Evolutionary conservation across 306 rosid species (phyloP), one percentile per base, ranked within the genome.

Genomic region (Quercus agrifolia): DNA sequence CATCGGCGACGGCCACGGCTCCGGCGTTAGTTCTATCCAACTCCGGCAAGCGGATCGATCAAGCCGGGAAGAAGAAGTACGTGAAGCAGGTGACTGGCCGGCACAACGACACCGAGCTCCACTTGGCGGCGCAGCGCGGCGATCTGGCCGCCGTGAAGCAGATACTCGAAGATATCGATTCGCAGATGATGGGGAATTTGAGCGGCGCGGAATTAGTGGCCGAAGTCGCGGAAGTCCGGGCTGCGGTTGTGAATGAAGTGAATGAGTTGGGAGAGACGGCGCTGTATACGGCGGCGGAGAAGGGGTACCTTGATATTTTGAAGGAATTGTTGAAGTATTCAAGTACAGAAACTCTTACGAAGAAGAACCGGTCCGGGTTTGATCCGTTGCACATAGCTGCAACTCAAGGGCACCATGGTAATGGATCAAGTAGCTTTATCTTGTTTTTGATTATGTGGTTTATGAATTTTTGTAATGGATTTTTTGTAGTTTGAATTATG

Each of bases 11-110:
- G 7, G 66, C 89, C 0, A 56, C 97, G 81, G 96, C 98, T 51
- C 99, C 99, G 78, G 99, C 99, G 2, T 80, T 96, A 58, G 99
- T 96, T 0, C 78, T 96, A 2, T 96, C 99, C 49, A 96, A 93
- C 82, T 96, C 99, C 18, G 97, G 98, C 18, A 96, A 96, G 92
- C 74, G 98, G 78, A 96, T 96, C 41, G 99, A 96, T 70, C 97
- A 93, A 77, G 96, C 97, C 0, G 98, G 99, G 70, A 93, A 81
- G 92, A 96, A 96, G 91, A 96, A 91, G 88, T 96, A 96, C 68
- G 98, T 96, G 87, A 96, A 93, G 87, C 99, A 96, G 66, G 99
- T 96, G 77, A 96, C 99, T 2, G 99, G 99, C 25, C 86, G 99
- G 71, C 96, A 91, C 85, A 96, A 93, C 86, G 99, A 93, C 73